Conservation (phyloP, 2,329 filamentous ascomycete genomes). For the Zopfia rhizophila region DNA sequence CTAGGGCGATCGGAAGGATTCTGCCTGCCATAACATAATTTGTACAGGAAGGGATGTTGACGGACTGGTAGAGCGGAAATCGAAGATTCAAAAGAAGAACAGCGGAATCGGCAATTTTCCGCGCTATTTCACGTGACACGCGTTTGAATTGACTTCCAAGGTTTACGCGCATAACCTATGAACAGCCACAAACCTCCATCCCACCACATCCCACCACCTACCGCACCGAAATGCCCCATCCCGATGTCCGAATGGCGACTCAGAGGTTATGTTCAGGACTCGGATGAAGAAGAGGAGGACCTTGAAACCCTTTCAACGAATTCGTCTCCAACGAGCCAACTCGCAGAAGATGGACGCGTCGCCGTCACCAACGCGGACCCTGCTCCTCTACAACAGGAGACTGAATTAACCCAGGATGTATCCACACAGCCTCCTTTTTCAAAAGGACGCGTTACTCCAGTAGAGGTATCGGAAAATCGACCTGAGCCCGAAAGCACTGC, state of each 20-base stretch:
- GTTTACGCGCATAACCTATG: constrained; percentile 30
- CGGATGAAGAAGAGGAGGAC: constrained; percentile 60
- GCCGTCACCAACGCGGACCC: constrained; percentile 12
- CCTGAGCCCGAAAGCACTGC: too few relatives aligned
- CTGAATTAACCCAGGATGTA: too few relatives aligned
- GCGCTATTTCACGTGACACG: constrained; percentile 22
- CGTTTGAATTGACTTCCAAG: constrained; percentile 34
- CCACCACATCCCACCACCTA: constrained; percentile 23
- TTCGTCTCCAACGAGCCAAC: constrained; percentile 14
- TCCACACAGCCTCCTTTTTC: too few relatives aligned
- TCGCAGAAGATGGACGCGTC: constrained; percentile 34
- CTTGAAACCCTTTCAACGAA: constrained; percentile 33
- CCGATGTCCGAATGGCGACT: constrained; percentile 62
- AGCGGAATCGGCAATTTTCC: constrained; percentile 22
- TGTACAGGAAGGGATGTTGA: neutral
- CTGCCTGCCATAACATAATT: constrained; percentile 40
- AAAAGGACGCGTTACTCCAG: too few relatives aligned
- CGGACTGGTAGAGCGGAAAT: constrained; percentile 2
- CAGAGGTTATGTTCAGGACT: constrained; percentile 62
- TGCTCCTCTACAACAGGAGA: neutral
- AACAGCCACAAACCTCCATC: constrained; percentile 25
- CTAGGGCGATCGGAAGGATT: constrained; percentile 45
- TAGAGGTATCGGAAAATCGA: too few relatives aligned
- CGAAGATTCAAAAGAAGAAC: constrained; percentile 5
- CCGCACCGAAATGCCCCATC: constrained; percentile 46